Conservation (phyloP, 1,284 basidiomycete genomes). For the Tilletia setariae region DNA sequence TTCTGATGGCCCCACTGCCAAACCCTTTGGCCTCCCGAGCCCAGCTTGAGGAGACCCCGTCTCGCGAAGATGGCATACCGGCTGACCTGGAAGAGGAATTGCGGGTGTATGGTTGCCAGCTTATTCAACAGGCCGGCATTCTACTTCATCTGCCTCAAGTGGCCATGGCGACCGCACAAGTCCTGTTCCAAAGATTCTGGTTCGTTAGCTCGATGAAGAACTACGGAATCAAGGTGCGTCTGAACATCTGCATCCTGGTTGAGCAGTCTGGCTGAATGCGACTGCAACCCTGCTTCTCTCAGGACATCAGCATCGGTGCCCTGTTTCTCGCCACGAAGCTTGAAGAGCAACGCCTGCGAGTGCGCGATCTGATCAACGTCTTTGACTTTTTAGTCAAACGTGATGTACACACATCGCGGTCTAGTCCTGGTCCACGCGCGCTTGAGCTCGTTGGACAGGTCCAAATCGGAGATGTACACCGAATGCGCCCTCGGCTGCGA, state of each 20-base stretch:
- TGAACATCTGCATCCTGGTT: not conserved
- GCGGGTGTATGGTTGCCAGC: slow-evolving; percentile 71
- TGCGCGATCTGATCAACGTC: slow-evolving; percentile 90
- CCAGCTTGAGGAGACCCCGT: slow-evolving; percentile 77
- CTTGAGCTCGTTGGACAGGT: slow-evolving; percentile 9
- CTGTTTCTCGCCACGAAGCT: slow-evolving; percentile 93
- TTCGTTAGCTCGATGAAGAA: slow-evolving; percentile 90
- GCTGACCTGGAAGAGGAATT: slow-evolving; percentile 77
- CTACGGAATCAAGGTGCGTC: slow-evolving; percentile 76
- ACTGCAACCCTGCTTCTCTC: not conserved
- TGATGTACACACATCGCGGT: slow-evolving; percentile 17
- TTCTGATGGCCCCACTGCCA: slow-evolving; percentile 56
- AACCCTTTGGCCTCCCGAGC: slow-evolving; percentile 78
- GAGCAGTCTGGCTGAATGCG: not conserved
- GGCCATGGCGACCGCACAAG: slow-evolving; percentile 91
- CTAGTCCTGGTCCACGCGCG: slow-evolving; percentile 11
- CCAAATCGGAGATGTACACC: not conserved
- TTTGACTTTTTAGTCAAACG: slow-evolving; percentile 70
- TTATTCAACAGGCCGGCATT: slow-evolving; percentile 90
- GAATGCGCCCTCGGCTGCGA: not conserved
- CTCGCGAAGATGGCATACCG: slow-evolving; percentile 75
- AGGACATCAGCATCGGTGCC: slow-evolving; percentile 82
- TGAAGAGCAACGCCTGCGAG: slow-evolving; percentile 84
- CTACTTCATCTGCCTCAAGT: slow-evolving; percentile 92
- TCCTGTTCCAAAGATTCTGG: slow-evolving; percentile 95